Evolutionary conservation across 192 early-diverging fungal species (phyloP), one percentile per base, ranked within the genome.

Genomic region (Backusella parvicylindrica): DNA sequence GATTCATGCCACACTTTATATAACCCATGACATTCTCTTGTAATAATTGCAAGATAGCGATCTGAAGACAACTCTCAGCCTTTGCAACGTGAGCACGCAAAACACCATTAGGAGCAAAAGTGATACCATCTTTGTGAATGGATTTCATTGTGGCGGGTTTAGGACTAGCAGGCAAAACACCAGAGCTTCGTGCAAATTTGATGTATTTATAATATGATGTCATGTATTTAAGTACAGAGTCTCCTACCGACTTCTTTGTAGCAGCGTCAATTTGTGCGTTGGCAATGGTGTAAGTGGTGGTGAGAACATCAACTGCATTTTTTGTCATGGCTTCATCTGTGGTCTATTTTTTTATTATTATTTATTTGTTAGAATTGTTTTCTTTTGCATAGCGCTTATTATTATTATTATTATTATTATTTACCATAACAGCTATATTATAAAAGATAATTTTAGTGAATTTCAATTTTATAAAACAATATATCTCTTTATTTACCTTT

Each of bases 241-340:
- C 78, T 50, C 70, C 47, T 65, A 79, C 9, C 2, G 76, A 74
- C 64, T 80, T 79, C 41, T 86, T 84, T 35, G 79, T 76, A 7
- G 80, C 84, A 15, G 82, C 84, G 26, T 86, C 78, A 60, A 88
- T 83, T 70, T 88, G 84, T n/a, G 86, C 80, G 43, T 71, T 80
- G n/a, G 84, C 84, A 33, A 86, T 79, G 8, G 67, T 56, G 49
- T 83, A 84, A 1, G 86, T 75, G 13, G 80, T 75, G 15, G 75
- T 72, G 21, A 88, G 68, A 75, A 79, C 40, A 36, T 77, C 65
- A 53, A 84, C 84, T 15, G 86, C 84, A 11, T 77, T 68, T 32
- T 81, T 73, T 35, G 84, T 83, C 72, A 84, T 83, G 3, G 66
- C 36, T 30, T 81, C 77, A 56, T 82, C 80, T 41, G 80, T 83